Percentiles rank a stretch among this genome's conserved stretches.
phyloP scores from a whole-genome alignment of 2,329 filamentous ascomycete genomes.

The Plectosphaerella sp. region DNA sequence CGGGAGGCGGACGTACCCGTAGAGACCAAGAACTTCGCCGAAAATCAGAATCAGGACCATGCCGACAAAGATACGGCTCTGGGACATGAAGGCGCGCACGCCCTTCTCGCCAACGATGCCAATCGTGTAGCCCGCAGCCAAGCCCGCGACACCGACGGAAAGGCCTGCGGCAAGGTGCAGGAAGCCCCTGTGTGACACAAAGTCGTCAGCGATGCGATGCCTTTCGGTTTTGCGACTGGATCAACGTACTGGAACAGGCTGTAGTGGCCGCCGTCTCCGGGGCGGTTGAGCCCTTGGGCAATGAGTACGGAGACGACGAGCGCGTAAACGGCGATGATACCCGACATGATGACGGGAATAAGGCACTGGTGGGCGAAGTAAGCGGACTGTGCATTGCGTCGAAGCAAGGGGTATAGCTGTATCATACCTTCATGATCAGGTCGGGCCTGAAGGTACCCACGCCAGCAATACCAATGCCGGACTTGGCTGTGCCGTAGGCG shows the following conservation, averaged over 20 bases:
- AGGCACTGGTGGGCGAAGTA: conserved; percentile 52
- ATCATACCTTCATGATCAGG: conserved; percentile 82
- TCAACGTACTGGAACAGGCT: conserved; percentile 72
- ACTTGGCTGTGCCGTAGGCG: conserved; percentile 84
- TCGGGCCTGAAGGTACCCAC: conserved; percentile 82
- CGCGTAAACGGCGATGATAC: conserved; percentile 97
- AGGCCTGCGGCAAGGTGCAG: conserved; percentile 91
- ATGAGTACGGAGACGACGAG: conserved; percentile 97
- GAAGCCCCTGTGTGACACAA: conserved; percentile 58
- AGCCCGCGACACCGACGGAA: conserved; percentile 85
- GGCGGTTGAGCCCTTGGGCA: conserved; percentile 79
- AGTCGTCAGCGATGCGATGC: conserved; percentile 11
- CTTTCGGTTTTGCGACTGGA: neutral
- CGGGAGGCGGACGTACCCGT: conserved; percentile 62
- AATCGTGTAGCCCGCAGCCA: conserved; percentile 94
- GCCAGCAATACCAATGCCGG: conserved; percentile 81
- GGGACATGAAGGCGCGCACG: conserved; percentile 92
- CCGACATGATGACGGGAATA: conserved; percentile 94
- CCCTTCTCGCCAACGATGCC: conserved; percentile 93
- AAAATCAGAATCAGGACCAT: conserved; percentile 99
- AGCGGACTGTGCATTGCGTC: neutral
- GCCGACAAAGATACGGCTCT: conserved; percentile 93
- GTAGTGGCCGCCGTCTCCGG: conserved; percentile 60
- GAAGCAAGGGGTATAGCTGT: neutral
- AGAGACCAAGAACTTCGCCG: conserved; percentile 92